Percentiles rank a stretch among this genome's conserved stretches.
These are phyloP conservation scores for Elongisporangium undulatum DNA, from an alignment of 352 stramenopile genomes.

Conservation along the genomic window DNA sequence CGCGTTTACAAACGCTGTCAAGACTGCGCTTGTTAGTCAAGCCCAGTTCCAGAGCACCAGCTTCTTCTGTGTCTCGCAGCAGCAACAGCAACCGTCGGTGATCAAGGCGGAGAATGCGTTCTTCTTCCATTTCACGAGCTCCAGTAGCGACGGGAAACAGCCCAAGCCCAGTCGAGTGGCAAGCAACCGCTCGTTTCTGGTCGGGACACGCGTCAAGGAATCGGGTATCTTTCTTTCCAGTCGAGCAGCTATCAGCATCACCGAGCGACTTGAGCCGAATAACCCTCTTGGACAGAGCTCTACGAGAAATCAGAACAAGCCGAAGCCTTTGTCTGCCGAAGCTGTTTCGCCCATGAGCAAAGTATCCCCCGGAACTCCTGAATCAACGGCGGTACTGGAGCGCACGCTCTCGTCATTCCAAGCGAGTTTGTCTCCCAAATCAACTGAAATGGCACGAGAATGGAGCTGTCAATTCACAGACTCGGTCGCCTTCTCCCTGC, in stretches of 20 bases:
- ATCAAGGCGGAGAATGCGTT: constrained; percentile 17
- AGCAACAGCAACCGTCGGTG: constrained; percentile 4
- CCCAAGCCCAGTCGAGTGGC: neutral
- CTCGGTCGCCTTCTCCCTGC: neutral
- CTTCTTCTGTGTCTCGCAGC: constrained; percentile 7
- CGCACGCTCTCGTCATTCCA: neutral
- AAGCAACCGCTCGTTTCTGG: constrained; percentile 25
- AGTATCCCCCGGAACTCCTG: neutral
- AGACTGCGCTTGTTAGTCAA: constrained; percentile 32
- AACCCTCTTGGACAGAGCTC: neutral
- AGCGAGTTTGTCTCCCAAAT: neutral
- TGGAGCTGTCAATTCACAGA: neutral
- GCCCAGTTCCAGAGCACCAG: constrained; percentile 22
- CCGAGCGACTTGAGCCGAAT: constrained; percentile 4
- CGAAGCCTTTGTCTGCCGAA: neutral
- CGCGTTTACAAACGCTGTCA: constrained; percentile 39
- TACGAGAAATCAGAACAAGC: neutral
- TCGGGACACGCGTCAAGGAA: constrained; percentile 9
- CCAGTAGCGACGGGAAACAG: neutral
- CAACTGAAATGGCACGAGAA: neutral
- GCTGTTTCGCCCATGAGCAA: too few species aligned
- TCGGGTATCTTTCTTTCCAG: constrained; percentile 25
- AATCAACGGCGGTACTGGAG: neutral
- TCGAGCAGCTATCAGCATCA: constrained; percentile 19
- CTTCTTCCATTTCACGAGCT: constrained; percentile 37